A percentile compares a stretch with the other conserved stretches of the same genome.
Evolutionary conservation across 192 early-diverging fungal genomes (phyloP).

Genomic region (Rhizoclosmatium globosum): DNA sequence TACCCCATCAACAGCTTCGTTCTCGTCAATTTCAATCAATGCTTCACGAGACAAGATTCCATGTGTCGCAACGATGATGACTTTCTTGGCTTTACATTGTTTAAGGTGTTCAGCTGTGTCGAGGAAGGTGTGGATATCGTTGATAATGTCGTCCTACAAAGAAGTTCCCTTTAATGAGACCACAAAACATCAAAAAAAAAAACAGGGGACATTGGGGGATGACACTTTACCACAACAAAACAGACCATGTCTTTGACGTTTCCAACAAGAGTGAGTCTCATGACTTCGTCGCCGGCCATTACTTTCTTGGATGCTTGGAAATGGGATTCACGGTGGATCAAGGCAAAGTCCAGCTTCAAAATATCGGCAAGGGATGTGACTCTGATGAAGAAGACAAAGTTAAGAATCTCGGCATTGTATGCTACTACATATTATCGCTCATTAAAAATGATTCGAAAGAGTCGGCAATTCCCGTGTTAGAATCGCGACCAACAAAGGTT

Average conservation of each 20-base stretch:
- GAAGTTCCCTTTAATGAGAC: background rate
- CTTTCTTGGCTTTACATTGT: conserved; percentile 81
- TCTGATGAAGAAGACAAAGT: conserved; percentile 52
- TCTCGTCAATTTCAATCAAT: conserved; percentile 83
- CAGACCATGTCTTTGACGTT: conserved; percentile 60
- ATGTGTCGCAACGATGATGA: conserved; percentile 94
- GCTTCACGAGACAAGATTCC: conserved; percentile 92
- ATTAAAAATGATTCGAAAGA: too few relatives aligned
- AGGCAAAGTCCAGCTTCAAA: conserved; percentile 91
- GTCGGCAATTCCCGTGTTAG: conserved; percentile 1
- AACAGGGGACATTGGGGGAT: background rate
- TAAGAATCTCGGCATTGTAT: background rate
- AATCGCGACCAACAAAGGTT: background rate
- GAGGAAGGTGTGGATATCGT: conserved; percentile 88
- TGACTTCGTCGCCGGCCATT: conserved; percentile 29
- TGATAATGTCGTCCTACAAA: conserved; percentile 92
- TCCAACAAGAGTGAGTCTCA: conserved; percentile 64
- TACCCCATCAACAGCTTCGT: conserved; percentile 77
- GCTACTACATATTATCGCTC: background rate
- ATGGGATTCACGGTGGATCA: conserved; percentile 89
- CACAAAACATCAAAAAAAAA: background rate
- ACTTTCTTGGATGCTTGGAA: conserved; percentile 47
- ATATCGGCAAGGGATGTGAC: conserved; percentile 95
- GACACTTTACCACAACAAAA: conserved; percentile 60
- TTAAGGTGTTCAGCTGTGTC: conserved; percentile 91